Percentiles rank a stretch among this genome's conserved stretches.
phyloP scores from a whole-genome alignment of 2,329 filamentous ascomycete species.

The Ophiostoma ips region DNA sequence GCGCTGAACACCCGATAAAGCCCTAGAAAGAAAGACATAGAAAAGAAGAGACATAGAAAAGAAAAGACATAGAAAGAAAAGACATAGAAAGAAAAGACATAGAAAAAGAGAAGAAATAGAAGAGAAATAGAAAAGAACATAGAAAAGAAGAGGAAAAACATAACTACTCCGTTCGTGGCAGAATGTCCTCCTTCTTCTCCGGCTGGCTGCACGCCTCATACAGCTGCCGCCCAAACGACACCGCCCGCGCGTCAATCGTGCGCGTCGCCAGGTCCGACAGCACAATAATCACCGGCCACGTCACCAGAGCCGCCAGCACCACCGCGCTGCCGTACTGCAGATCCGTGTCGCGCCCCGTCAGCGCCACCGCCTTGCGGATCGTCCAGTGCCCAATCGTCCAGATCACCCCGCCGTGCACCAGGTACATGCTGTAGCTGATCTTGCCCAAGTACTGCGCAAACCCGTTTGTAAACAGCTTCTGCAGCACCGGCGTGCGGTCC shows the following conservation, averaged over 20 bases:
- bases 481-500: slow-evolving; percentile 15
- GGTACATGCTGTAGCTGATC: slow-evolving; percentile 46
- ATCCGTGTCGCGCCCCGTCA: slow-evolving; percentile 31
- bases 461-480: slow-evolving; percentile 17
- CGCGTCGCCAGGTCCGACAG: slow-evolving; percentile 44
- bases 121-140: not conserved
- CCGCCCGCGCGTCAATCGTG: slow-evolving; percentile 39
- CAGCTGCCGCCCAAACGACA: slow-evolving; percentile 41
- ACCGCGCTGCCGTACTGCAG: slow-evolving; percentile 33
- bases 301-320: slow-evolving; percentile 29
- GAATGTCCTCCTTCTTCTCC: not conserved
- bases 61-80: not conserved
- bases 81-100: not conserved
- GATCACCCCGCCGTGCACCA: slow-evolving; percentile 44
- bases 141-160: not conserved
- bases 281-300: slow-evolving; percentile 38
- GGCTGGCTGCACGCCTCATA: slow-evolving; percentile 23
- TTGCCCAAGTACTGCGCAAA: slow-evolving; percentile 36
- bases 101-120: not conserved
- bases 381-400: slow-evolving; percentile 34
- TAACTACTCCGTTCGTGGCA: not conserved
- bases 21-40: not conserved
- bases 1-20: not conserved
- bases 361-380: slow-evolving; percentile 8
- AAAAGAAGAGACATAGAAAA: not conserved